Base-by-base conservation (phyloP, 2,329 filamentous ascomycete species). In the Nannizziopsis barbatae region DNA sequence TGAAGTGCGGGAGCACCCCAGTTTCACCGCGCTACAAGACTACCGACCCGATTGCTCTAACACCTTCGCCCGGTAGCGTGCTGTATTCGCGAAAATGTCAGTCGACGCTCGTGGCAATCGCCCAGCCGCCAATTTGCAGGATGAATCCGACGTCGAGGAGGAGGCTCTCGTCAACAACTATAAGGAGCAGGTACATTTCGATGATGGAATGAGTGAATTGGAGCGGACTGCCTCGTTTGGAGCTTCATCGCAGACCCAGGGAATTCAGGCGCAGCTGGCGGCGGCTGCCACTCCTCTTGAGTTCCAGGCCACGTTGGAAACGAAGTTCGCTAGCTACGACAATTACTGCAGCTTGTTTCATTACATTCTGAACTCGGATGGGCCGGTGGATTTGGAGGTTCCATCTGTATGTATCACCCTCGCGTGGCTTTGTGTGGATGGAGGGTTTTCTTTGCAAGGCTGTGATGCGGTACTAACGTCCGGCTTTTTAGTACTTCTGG, bases 331-430 rank as follows among this genome's bases (percentile, higher is more conserved):
- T 69, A 95, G 89, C 74, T 98, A 98, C 76, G 92, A 98, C 74
- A 86, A 87, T 67, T 98, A 98, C 79, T 98, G 92, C 82, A 95
- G 86, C 71, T 75, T 98, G 60, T 98, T 98, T 75, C 92, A 98
- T 75, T 96, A 87, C 72, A 95, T 98, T 68, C 76, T 98, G 65
- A 98, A 98, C 79, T 96, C 90, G 44, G 92, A 96, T 58, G 92
- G 92, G n/a, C 92, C 92, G 12, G 90, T 98, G 52, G 92, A 98
- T 65, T 76, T 98, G 58, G 92, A 98, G 70, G 85, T 90, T 56
- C 92, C 92, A 59, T 95, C 89, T 67, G 90, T 95, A 76, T 73
- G 86, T 77, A 53, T 33, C 45, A 42, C 40, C 49, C 44, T 18
- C 46, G 42, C 10, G 33, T 15, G 2, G 2, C 17, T 37, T 15